phyloP scores from a whole-genome alignment of 805 yeast genomes.

The Metschnikowia koreensis region DNA sequence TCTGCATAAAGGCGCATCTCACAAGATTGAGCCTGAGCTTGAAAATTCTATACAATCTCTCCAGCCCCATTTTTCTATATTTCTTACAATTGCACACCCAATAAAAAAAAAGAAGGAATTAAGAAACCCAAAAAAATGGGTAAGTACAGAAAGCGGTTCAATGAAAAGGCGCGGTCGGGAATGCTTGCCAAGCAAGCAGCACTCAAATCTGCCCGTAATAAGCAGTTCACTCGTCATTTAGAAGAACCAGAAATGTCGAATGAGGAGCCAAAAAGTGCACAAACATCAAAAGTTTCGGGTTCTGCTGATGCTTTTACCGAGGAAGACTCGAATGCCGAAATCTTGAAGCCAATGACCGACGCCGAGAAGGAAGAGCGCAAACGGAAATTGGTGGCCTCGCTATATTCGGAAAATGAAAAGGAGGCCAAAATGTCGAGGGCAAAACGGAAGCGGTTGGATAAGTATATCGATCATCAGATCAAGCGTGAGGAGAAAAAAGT shows the following conservation, averaged over 20 bases:
- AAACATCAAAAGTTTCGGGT: background rate
- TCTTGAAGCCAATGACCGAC: slow-evolving; percentile 58
- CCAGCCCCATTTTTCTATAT: background rate
- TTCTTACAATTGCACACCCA: background rate
- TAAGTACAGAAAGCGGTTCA: slow-evolving; percentile 73
- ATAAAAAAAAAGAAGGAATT: background rate
- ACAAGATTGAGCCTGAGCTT: background rate
- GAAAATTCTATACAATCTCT: background rate
- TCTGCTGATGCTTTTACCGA: slow-evolving; percentile 12
- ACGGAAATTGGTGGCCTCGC: slow-evolving; percentile 56
- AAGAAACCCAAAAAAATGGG: slow-evolving; percentile 53
- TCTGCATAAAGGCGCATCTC: slow-evolving; percentile 7
- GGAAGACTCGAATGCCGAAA: slow-evolving; percentile 57
- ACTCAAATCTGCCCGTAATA: slow-evolving; percentile 63
- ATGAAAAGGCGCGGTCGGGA: slow-evolving; percentile 83
- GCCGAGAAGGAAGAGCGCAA: slow-evolving; percentile 66
- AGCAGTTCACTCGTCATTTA: slow-evolving; percentile 55
- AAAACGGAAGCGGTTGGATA: slow-evolving; percentile 78
- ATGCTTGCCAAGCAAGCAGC: slow-evolving; percentile 77
- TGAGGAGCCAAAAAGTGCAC: slow-evolving; percentile 4
- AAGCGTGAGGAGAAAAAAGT: slow-evolving; percentile 84
- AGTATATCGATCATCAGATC: slow-evolving; percentile 87
- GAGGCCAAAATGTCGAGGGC: slow-evolving; percentile 69
- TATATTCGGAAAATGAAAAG: slow-evolving; percentile 51
- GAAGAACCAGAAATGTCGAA: slow-evolving; percentile 21